Base-by-base conservation (phyloP, 2,329 filamentous ascomycete species). In the Ilyonectria robusta region DNA sequence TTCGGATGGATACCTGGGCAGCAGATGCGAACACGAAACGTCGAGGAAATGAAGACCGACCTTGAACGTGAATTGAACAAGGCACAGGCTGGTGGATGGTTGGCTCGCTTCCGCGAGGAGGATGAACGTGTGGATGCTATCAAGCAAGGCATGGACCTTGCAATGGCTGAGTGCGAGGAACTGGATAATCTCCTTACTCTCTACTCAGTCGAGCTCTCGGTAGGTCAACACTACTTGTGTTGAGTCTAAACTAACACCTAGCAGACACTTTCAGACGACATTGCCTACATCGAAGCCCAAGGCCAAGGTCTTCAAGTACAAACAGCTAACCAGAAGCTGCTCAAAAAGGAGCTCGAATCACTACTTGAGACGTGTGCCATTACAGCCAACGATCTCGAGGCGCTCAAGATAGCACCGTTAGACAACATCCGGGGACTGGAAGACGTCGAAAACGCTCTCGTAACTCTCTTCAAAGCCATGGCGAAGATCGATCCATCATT, bases 301-400 rank as follows among this genome's bases (percentile, higher is more conserved):
- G 95, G 94, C 7, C 95, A 99, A 82, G 96, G 96, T 84, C 84
- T 99, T 53, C 96, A 99, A 77, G 95, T 99, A 7, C 96, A 98
- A 81, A 95, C 95, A 21, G 94, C 96, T 46, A 99, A 99, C 75
- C 96, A 99, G 79, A 97, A 97, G 79, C 87, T 97, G 31, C 87
- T 99, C 53, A 94, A 95, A 79, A 93, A 92, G 69, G 96, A 99
- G 80, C 87, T 99, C 2, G 91, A 97, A 78, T 93, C 92, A 37
- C 85, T 98, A n/a, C 87, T 99, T 26, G 91, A 95, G 72, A 98
- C 94, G 0, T 95, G 97, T 62, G 95, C 94, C 11, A 97, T 98
- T 64, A 94, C 94, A 5, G 84, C 89, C 46, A 91, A 95, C 69
- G 81, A 83, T 50, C 87, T 99, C 17, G 89, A 92, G 59, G 89